These are phyloP conservation scores for Suillus hirtellus DNA, from an alignment of 768 basidiomycete genomes.

Conservation along the genomic window DNA sequence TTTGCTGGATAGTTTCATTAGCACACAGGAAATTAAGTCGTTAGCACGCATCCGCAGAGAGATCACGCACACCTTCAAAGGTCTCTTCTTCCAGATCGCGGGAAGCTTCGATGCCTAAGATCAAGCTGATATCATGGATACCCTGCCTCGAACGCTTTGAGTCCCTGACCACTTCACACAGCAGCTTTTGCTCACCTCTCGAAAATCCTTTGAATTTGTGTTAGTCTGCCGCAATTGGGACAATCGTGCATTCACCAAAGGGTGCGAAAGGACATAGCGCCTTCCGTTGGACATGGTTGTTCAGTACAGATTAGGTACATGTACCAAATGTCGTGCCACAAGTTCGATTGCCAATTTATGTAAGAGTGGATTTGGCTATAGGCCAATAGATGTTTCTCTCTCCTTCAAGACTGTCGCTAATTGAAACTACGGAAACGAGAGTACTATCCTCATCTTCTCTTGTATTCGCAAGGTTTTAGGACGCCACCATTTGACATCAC, in stretches of 20 bases:
- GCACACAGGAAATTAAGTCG: constrained; percentile 9
- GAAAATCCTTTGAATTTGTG: constrained; percentile 73
- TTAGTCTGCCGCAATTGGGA: constrained; percentile 65
- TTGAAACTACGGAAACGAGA: neutral
- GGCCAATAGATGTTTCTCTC: neutral
- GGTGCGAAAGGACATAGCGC: constrained; percentile 64
- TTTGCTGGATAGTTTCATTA: constrained; percentile 46
- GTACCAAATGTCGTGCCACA: neutral
- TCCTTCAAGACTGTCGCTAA: neutral
- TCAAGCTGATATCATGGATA: constrained; percentile 70
- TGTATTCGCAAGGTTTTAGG: constrained; percentile 92
- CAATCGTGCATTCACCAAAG: constrained; percentile 70
- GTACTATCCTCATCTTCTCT: constrained; percentile 57
- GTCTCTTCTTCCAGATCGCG: constrained; percentile 61
- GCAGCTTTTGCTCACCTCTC: constrained; percentile 51
- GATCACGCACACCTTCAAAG: constrained; percentile 60
- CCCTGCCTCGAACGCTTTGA: constrained; percentile 45
- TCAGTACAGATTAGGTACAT: constrained; percentile 4
- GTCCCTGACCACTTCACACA: constrained; percentile 6
- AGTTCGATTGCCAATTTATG: neutral
- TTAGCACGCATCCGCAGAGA: neutral
- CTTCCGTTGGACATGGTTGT: constrained; percentile 31
- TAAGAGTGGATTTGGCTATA: neutral
- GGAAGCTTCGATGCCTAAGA: constrained; percentile 84
- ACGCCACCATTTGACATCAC: constrained; percentile 53